Base-by-base conservation (phyloP, 176 grass and related monocot genomes). In the Oryza glumipatula region DNA sequence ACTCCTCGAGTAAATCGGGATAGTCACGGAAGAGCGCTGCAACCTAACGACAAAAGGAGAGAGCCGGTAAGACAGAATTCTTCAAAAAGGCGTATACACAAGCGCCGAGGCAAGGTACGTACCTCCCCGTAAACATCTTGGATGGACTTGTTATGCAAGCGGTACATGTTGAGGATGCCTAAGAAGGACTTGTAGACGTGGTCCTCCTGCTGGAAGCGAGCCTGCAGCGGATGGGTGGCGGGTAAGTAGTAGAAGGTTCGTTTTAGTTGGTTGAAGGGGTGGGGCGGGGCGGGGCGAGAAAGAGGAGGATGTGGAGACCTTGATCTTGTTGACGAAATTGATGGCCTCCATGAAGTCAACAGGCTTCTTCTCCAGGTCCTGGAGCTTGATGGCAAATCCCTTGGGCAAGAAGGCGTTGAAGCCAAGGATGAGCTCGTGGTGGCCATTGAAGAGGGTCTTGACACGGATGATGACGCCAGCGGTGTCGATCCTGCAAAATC, bases 351-450 rank as follows among this genome's bases (percentile, higher is more conserved):
- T 84, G 76, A 95, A 95, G 80, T 95, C 90, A 19, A 95, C 88
- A 22, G 93, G 93, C 45, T 92, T 95, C 88, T 95, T 95, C 43
- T 92, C 88, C 3, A 83, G 24, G 70, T 92, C 93, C 39, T 86
- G 82, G 3, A 84, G 70, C 83, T 95, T 95, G 70, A 95, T 92
- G 39, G 91, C 93, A 74, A 88, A 90, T 1, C 90, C 93, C 76
- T 95, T 92, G 13, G 93, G 93, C 85, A 95, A 90, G 85, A 95
- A 95, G 63, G 86, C 91, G 66, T 95, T 95, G 77, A 95, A 95
- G 13, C 93, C 93, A 16, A 92, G 83, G 77, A 95, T 95, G 35
- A 95, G 80, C 30, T 95, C 93, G 11, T 85, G 88, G 45, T 90
- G 84, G 70, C 93, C 93, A 39, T 79, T 95, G 67, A 95, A 95